Base-by-base conservation (phyloP, 257 asterid species). In the Datura wrightii region DNA sequence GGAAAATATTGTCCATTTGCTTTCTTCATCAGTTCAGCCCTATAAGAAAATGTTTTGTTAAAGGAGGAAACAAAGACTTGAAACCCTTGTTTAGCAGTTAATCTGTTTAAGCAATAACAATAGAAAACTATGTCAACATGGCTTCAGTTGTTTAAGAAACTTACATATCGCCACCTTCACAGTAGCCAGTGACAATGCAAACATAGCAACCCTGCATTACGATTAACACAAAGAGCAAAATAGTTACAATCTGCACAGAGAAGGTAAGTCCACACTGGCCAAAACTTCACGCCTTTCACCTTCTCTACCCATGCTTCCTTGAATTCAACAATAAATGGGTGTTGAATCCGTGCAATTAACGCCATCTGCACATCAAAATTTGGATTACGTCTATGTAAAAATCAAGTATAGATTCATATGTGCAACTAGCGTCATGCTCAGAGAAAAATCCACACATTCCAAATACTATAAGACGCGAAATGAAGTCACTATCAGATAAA, bases 281-380 rank as follows among this genome's bases (percentile, higher is more conserved):
- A 76, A 76, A 76, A 76, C 62, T 60, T 79, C 15, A 56, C 83
- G 54, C 11, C 39, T 82, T 87, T 88, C 86, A 97, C 99, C 99
- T 97, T 97, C 90, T 97, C 99, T 54, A 97, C 99, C 99, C 99
- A 97, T 76, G 99, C 99, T 91, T 97, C 99, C 92, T 97, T 97
- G 89, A 86, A 97, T 88, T 97, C 98, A 84, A 97, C 98, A 50
- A 95, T 95, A 90, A 93, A 97, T 0, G 97, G 99, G 80, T 97
- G 99, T 76, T 91, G 93, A 89, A 97, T 90, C 83, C 98, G 90
- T 46, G 98, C 97, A 71, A 97, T 97, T 88, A 97, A 90, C n/a
- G 99, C 98, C 99, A 95, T 97, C 99, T 97, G 89, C 89, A 89
- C 14, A 86, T 80, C 85, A 85, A 86, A 85, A 85, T 55, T 72